A percentile compares a stretch with the other conserved stretches of the same genome.
Evolutionary conservation across 2,329 filamentous ascomycete genomes (phyloP).

Genomic region (Zymoseptoria brevis): DNA sequence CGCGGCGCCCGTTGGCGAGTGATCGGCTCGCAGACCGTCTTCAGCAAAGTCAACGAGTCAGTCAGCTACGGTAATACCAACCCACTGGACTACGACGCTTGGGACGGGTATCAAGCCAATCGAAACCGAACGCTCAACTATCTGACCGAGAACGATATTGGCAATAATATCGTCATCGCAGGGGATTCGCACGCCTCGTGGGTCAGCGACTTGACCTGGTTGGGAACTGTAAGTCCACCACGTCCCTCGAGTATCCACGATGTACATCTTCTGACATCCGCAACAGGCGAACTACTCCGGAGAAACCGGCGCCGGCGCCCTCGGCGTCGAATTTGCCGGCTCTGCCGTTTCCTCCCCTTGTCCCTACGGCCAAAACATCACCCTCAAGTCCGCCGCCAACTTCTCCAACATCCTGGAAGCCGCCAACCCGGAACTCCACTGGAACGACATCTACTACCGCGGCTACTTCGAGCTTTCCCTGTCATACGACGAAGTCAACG

Average conservation of each 20-base stretch:
- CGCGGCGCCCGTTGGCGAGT: constrained; percentile 64
- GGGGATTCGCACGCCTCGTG: constrained; percentile 64
- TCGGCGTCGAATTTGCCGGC: constrained; percentile 51
- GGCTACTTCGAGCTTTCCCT: constrained; percentile 63
- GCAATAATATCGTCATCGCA: constrained; percentile 64
- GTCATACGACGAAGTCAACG: constrained; percentile 49
- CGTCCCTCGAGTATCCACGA: neutral
- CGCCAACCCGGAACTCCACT: constrained; percentile 58
- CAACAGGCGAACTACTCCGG: constrained; percentile 34
- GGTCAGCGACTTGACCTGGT: constrained; percentile 40
- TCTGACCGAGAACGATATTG: constrained; percentile 59
- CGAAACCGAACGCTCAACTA: constrained; percentile 62
- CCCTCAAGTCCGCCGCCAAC: constrained; percentile 44
- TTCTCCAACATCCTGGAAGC: constrained; percentile 38
- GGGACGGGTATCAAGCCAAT: constrained; percentile 62
- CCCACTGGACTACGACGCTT: constrained; percentile 49
- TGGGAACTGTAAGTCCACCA: constrained; percentile 24
- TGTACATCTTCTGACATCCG: neutral
- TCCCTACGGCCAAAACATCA: constrained; percentile 53
- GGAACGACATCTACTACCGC: constrained; percentile 66
- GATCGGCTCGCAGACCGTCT: constrained; percentile 63
- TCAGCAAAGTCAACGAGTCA: constrained; percentile 50
- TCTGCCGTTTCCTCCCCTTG: constrained; percentile 56
- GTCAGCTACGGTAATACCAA: constrained; percentile 37
- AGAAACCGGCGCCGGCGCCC: constrained; percentile 32